Percentiles rank a stretch among this genome's conserved stretches.
phyloP scores from a whole-genome alignment of 2,329 filamentous ascomycete species.

The Camillea tinctor region DNA sequence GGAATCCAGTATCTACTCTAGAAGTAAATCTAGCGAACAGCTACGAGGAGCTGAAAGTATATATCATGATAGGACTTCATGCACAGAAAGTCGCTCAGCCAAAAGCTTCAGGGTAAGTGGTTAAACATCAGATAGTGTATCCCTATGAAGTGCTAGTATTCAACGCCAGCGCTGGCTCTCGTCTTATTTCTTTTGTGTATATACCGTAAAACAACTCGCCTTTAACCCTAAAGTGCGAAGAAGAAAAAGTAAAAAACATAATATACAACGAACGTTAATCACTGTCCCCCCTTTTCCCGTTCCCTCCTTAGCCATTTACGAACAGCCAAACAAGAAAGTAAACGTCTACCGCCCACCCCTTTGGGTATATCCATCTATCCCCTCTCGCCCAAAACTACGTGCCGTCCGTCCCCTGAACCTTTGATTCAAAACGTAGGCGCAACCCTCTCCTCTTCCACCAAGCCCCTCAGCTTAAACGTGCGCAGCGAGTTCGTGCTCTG shows the following conservation, averaged over 20 bases:
- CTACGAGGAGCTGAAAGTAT: too few species aligned
- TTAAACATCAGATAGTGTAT: not conserved
- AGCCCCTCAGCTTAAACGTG: slow-evolving; percentile 24
- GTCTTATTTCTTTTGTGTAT: not conserved
- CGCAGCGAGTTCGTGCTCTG: slow-evolving; percentile 27
- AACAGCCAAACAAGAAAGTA: too few species aligned
- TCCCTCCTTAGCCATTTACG: too few species aligned
- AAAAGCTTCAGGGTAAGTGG: not conserved
- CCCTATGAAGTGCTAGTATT: not conserved
- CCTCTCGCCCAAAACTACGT: too few species aligned
- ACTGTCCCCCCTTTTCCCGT: not conserved
- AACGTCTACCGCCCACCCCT: too few species aligned
- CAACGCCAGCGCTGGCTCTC: not conserved
- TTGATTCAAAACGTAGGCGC: slow-evolving; percentile 23
- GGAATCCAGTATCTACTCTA: too few species aligned
- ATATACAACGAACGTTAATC: not conserved
- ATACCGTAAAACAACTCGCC: too few species aligned
- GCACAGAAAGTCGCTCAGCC: not conserved
- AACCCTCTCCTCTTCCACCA: slow-evolving; percentile 22
- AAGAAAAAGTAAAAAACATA: not conserved
- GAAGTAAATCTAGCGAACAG: too few species aligned
- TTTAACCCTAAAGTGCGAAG: too few species aligned
- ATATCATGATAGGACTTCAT: too few species aligned
- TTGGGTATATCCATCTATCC: too few species aligned
- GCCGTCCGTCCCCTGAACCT: too few species aligned